A percentile compares a stretch with the other conserved stretches of the same genome.
Conservation (phyloP, 306 rosid species). For the Vicia faba region DNA sequence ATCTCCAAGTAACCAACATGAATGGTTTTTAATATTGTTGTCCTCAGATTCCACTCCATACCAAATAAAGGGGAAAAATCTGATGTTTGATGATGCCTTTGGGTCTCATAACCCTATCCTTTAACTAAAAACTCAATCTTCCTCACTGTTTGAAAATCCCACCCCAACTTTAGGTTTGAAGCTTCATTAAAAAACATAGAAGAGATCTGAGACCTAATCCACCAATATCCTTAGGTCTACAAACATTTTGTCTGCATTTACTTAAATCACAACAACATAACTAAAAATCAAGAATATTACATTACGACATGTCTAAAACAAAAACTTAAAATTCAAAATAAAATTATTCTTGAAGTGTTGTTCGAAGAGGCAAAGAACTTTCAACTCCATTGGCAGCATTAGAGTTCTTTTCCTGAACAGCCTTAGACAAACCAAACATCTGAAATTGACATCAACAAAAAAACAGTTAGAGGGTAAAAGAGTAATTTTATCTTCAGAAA, state of each 20-base stretch:
- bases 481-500: neutral
- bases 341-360: slow-evolving; percentile 54
- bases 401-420: slow-evolving; percentile 60
- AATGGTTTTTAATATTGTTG: too few relatives aligned
- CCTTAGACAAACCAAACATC: slow-evolving; percentile 86
- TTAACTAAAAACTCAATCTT: too few relatives aligned
- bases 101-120: too few relatives aligned
- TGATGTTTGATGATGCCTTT: too few relatives aligned
- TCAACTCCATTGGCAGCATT: slow-evolving; percentile 60
- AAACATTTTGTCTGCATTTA: neutral
- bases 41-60: too few relatives aligned
- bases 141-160: too few relatives aligned
- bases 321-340: neutral
- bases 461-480: neutral
- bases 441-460: slow-evolving; percentile 37
- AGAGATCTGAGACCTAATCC: too few relatives aligned
- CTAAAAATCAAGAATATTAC: neutral
- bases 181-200: too few relatives aligned
- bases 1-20: too few relatives aligned
- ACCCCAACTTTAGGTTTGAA: too few relatives aligned
- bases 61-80: too few relatives aligned
- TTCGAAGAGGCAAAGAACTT: slow-evolving; percentile 69
- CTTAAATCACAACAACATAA: neutral
- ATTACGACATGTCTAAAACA: neutral
- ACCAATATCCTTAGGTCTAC: too few relatives aligned